A percentile compares a stretch with the other conserved stretches of the same genome.
Evolutionary conservation across 139 green algal species (phyloP).

Genomic region (Spirogloea muscicola): DNA sequence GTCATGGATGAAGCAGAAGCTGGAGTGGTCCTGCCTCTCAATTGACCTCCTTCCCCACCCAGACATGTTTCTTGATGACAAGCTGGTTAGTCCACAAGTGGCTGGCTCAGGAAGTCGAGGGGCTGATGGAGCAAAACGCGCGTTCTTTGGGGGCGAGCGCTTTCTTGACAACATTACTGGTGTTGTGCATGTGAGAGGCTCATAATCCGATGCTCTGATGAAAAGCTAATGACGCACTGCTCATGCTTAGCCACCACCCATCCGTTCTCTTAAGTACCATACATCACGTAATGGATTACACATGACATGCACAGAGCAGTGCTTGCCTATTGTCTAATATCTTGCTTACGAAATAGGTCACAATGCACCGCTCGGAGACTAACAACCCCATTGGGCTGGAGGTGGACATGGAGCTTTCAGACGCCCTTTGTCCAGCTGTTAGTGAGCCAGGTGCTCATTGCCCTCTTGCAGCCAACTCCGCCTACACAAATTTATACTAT

Average conservation of each 20-base stretch:
- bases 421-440: slow-evolving; percentile 20
- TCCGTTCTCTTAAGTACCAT: too few relatives aligned
- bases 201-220: too few relatives aligned
- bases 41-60: slow-evolving; percentile 43
- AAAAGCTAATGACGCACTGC: too few relatives aligned
- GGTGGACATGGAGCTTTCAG: slow-evolving; percentile 36
- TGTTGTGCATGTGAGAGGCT: slow-evolving; percentile 19
- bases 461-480: too few relatives aligned
- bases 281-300: too few relatives aligned
- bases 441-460: slow-evolving; percentile 43
- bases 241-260: too few relatives aligned
- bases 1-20: slow-evolving; percentile 17
- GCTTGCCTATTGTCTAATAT: too few relatives aligned
- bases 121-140: slow-evolving; percentile 17
- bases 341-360: too few relatives aligned
- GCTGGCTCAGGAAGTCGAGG: background rate
- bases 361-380: slow-evolving; percentile 32
- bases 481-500: background rate
- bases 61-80: slow-evolving; percentile 26
- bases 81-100: background rate
- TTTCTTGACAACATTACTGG: slow-evolving; percentile 38
- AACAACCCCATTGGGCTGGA: slow-evolving; percentile 45
- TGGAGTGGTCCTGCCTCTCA: slow-evolving; percentile 45
- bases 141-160: slow-evolving; percentile 41
- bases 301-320: too few relatives aligned